Evolutionary conservation across 306 rosid genomes (phyloP).

Genomic region (Senna tora): DNA sequence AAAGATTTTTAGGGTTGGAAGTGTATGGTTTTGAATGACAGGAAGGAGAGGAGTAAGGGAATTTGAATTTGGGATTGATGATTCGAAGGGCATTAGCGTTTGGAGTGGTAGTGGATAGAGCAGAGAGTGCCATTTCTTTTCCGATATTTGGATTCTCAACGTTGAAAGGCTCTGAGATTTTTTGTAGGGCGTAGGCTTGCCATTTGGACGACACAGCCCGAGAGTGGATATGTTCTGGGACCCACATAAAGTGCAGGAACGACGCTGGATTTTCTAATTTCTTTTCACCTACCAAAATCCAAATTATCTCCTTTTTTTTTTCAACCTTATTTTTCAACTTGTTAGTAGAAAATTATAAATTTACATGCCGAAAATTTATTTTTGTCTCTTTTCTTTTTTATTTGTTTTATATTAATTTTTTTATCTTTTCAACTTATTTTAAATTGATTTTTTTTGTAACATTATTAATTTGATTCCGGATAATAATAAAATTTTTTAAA

Average conservation of each 20-base stretch:
- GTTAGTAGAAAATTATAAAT: too few species aligned
- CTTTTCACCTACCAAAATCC: neutral
- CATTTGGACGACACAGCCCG: neutral
- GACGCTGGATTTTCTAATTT: too few species aligned
- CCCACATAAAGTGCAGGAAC: conserved; percentile 31
- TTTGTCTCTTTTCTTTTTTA: too few species aligned
- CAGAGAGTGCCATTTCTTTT: conserved; percentile 61
- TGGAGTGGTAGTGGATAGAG: conserved; percentile 46
- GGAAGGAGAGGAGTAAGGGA: conserved; percentile 37
- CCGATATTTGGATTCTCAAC: conserved; percentile 26
- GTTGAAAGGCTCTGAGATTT: neutral
- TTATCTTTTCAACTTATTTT: too few species aligned
- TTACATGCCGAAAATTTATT: too few species aligned
- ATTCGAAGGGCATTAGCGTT: conserved; percentile 26
- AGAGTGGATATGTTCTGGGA: conserved; percentile 34
- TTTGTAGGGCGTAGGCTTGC: conserved; percentile 38
- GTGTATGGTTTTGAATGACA: conserved; percentile 39
- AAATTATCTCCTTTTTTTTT: neutral
- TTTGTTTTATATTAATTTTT: too few species aligned
- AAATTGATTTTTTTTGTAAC: too few species aligned
- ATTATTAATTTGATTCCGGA: too few species aligned
- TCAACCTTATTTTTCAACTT: too few species aligned
- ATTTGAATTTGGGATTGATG: conserved; percentile 27
- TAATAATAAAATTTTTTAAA: too few species aligned
- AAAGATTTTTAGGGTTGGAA: conserved; percentile 22